These are phyloP conservation scores for Pestalotiopsis sp. DNA, from an alignment of 2,329 filamentous ascomycete genomes.

Conservation along the genomic window DNA sequence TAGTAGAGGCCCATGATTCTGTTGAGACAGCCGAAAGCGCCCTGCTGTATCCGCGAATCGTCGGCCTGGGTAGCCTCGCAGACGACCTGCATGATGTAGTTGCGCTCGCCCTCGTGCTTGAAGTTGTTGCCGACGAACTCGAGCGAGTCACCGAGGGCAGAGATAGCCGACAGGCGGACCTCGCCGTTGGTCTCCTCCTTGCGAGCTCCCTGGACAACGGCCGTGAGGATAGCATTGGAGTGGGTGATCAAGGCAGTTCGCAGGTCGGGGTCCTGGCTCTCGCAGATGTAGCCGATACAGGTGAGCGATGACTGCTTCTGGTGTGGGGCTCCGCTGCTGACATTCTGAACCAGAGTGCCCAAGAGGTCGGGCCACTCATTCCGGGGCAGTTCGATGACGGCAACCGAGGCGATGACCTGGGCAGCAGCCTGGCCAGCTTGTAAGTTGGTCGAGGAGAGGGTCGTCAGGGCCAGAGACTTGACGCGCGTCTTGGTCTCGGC, in stretches of 20 bases:
- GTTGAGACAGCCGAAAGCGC: conserved; percentile 95
- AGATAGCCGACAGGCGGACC: conserved; percentile 89
- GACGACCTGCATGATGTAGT: conserved; percentile 99
- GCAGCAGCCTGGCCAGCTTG: conserved; percentile 87
- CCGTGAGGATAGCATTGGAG: conserved; percentile 96
- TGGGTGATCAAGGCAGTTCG: conserved; percentile 78
- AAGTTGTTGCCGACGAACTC: conserved; percentile 99
- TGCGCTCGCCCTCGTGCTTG: conserved; percentile 97
- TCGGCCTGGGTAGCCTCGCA: conserved; percentile 97
- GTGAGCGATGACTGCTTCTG: conserved; percentile 94
- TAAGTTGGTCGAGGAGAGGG: conserved; percentile 74
- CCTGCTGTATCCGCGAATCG: conserved; percentile 89
- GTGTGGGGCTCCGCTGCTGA: conserved; percentile 81
- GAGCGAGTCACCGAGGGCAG: conserved; percentile 90
- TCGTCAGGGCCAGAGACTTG: conserved; percentile 88
- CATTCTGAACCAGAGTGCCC: conserved; percentile 84
- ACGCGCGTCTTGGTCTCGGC: conserved; percentile 81
- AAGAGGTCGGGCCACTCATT: conserved; percentile 94
- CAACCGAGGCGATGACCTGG: conserved; percentile 93
- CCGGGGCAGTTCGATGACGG: conserved; percentile 88
- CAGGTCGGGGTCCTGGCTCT: conserved; percentile 87
- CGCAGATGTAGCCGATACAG: conserved; percentile 98
- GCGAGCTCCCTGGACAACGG: conserved; percentile 93
- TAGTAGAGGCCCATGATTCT: conserved; percentile 99
- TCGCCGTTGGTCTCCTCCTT: conserved; percentile 94